Evolutionary conservation across 257 asterid species (phyloP).

Genomic region (Jacaranda mimosifolia): DNA sequence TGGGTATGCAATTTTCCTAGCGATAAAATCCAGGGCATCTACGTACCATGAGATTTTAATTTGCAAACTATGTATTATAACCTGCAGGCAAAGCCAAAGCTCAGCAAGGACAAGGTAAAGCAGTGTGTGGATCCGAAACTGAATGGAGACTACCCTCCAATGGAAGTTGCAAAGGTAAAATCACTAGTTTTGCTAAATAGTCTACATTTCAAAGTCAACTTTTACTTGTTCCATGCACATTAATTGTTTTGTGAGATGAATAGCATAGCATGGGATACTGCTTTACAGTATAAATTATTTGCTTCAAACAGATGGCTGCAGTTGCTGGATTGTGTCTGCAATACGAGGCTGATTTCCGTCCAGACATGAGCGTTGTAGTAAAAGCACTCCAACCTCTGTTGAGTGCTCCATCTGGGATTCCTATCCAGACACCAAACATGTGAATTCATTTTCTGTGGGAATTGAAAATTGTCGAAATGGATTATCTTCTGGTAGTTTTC

Average conservation of each 20-base stretch:
- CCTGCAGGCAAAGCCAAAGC: constrained; percentile 56
- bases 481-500: no score
- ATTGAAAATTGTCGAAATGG: no score
- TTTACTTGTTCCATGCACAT: no score
- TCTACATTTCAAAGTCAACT: no score
- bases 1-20: constrained; percentile 42
- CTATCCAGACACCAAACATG: no score
- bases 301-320: constrained; percentile 50
- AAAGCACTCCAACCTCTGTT: constrained; percentile 37
- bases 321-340: constrained; percentile 53
- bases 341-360: constrained; percentile 46
- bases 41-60: background rate
- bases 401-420: background rate
- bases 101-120: constrained; percentile 54
- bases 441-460: no score
- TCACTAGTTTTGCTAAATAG: no score
- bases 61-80: background rate
- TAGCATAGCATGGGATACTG: background rate
- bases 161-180: constrained; percentile 62
- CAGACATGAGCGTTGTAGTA: constrained; percentile 52
- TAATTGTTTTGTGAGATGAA: background rate
- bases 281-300: background rate
- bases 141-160: constrained; percentile 53
- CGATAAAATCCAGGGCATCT: background rate
- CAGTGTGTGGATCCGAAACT: constrained; percentile 58